phyloP scores from a whole-genome alignment of 371 early-diverging fungal genomes.

The Nosema muscidifuracis region DNA sequence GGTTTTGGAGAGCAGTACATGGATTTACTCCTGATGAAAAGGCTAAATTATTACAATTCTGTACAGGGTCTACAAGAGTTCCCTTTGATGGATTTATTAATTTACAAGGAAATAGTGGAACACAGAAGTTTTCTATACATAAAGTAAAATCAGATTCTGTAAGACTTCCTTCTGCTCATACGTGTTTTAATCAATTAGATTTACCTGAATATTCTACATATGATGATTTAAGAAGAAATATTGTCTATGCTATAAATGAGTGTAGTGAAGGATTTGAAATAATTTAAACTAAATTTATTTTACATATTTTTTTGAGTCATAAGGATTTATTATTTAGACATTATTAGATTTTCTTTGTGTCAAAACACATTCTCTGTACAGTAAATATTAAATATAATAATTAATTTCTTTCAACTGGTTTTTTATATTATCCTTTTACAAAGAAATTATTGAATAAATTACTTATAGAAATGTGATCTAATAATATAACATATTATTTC shows the following conservation, averaged over 20 bases:
- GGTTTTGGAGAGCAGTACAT: slow-evolving; percentile 98
- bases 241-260: slow-evolving; percentile 81
- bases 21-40: slow-evolving; percentile 87
- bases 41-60: slow-evolving; percentile 90
- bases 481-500: too few relatives aligned
- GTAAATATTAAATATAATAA: too few relatives aligned
- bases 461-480: too few relatives aligned
- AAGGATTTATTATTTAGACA: too few relatives aligned
- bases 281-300: too few relatives aligned
- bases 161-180: slow-evolving; percentile 91
- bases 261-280: slow-evolving; percentile 87
- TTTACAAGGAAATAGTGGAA: slow-evolving; percentile 80
- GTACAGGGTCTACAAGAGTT: slow-evolving; percentile 91
- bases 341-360: too few relatives aligned
- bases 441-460: too few relatives aligned
- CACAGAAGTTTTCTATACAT: slow-evolving; percentile 95
- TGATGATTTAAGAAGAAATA: slow-evolving; percentile 74
- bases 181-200: slow-evolving; percentile 81
- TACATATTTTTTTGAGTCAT: too few relatives aligned
- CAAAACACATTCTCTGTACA: too few relatives aligned
- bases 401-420: too few relatives aligned
- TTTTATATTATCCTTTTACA: too few relatives aligned
- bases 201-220: slow-evolving; percentile 84
- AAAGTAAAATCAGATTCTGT: slow-evolving; percentile 68
- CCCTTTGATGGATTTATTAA: slow-evolving; percentile 87